Evolutionary conservation across 1,284 basidiomycete genomes (phyloP).

Genomic region (Pseudozyma flocculosa): DNA sequence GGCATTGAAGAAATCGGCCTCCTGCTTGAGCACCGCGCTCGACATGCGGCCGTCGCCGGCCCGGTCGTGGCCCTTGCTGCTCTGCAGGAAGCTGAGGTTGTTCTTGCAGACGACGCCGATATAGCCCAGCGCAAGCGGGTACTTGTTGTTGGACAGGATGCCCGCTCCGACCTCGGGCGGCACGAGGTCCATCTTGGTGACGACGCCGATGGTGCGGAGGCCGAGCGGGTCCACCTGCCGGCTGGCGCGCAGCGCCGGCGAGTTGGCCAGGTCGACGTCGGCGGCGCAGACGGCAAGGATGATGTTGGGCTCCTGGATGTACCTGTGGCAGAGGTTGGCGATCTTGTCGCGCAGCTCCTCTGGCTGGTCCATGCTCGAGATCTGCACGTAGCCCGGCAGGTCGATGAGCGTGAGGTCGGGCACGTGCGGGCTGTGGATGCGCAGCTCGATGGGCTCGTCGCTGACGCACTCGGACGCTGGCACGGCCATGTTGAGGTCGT

Average conservation of each 20-base stretch:
- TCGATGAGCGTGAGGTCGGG: slow-evolving; percentile 97
- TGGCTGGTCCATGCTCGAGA: slow-evolving; percentile 91
- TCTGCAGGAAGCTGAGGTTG: slow-evolving; percentile 35
- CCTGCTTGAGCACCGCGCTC: slow-evolving; percentile 68
- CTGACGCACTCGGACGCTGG: slow-evolving; percentile 85
- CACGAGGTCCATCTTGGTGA: slow-evolving; percentile 99
- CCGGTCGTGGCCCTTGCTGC: slow-evolving; percentile 36
- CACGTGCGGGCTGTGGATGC: slow-evolving; percentile 91
- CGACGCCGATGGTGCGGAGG: slow-evolving; percentile 90
- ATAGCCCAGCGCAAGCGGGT: slow-evolving; percentile 95
- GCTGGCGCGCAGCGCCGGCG: slow-evolving; percentile 88
- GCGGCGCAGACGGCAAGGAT: slow-evolving; percentile 96
- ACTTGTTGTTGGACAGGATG: slow-evolving; percentile 85
- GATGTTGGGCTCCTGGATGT: slow-evolving; percentile 96
- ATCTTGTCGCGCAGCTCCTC: slow-evolving; percentile 94
- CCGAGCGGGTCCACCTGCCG: slow-evolving; percentile 92
- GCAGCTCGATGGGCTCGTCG: slow-evolving; percentile 90
- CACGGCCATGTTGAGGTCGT: slow-evolving; percentile 92
- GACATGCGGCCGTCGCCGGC: slow-evolving; percentile 46
- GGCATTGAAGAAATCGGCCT: slow-evolving; percentile 76
- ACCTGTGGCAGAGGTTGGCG: slow-evolving; percentile 82
- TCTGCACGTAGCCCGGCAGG: slow-evolving; percentile 94
- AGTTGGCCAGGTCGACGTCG: slow-evolving; percentile 97
- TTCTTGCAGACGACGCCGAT: slow-evolving; percentile 83
- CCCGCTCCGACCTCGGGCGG: slow-evolving; percentile 76